Base-by-base conservation (phyloP, 2,329 filamentous ascomycete genomes). In the Tolypocladium sp. region DNA sequence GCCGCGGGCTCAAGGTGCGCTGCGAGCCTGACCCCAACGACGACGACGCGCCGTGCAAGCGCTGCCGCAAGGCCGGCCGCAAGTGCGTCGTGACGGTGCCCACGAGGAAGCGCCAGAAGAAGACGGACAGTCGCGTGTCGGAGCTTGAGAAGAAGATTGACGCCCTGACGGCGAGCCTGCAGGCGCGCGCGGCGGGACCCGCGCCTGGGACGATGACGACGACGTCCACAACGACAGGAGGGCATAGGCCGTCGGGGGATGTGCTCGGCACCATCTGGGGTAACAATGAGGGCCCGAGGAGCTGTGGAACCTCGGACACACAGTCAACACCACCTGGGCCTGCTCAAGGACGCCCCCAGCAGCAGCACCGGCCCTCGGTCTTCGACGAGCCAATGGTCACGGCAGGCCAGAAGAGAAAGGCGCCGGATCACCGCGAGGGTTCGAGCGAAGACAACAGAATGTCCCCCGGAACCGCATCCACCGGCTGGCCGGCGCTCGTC, bases 141-240 rank as follows among this genome's bases (percentile, higher is more conserved):
- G 92, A 96, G 77, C 79, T 97, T 57, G 92, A 96, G 78, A 91
- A 88, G 79, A 95, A 95, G 77, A 93, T 96, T 63, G 91, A 96
- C 76, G 90, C 89, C 10, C 72, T 96, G 70, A 96, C 90, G 9
- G 90, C 91, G 8, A 91, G 86, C 41, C 71, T 96, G 63, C 87
- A 91, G 53, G 85, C 89, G 10, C 67, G 73, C 37, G 68, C 63
- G n/a, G 60, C 67, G 17, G 64, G 33, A 8, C 8, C 40, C 12
- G 13, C 41, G 42, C n/a, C 57, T 27, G 30, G 44, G 40, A n/a
- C n/a, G n/a, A 22, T 22, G 41, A 37, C 17, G 27, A 4, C 46
- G 25, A 12, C 27, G 27, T 35, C 46, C 46, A 5, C 46, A 0
- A 8, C 22, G 15, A n/a, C 46, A 6, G 27, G 1, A 9, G 27